Percentiles rank a stretch among this genome's conserved stretches.
Conservation (phyloP, 225 moss, liverwort and hornwort species). For the Takakia lepidozioides region DNA sequence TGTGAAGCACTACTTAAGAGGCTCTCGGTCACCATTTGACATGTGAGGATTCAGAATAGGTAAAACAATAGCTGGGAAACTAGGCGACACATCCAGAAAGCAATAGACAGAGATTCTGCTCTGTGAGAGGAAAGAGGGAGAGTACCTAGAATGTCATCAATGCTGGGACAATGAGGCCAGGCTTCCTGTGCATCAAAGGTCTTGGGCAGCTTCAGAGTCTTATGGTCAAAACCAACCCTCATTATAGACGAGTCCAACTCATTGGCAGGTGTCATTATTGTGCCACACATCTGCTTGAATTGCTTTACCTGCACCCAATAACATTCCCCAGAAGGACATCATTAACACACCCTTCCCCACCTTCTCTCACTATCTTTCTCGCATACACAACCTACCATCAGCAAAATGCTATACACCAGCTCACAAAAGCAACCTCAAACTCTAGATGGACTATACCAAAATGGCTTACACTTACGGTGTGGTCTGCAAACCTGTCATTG, state of each 20-base stretch:
- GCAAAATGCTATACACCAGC: no score
- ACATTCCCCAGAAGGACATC: no score
- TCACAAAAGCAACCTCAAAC: no score
- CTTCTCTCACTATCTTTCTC: no score
- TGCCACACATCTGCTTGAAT: constrained; percentile 80
- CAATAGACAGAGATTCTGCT: neutral
- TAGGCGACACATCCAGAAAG: neutral
- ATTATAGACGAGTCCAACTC: constrained; percentile 45
- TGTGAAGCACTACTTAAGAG: neutral
- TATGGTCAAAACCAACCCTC: constrained; percentile 28
- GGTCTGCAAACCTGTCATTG: constrained; percentile 54
- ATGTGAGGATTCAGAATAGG: neutral
- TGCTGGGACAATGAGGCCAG: constrained; percentile 70
- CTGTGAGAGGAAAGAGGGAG: neutral
- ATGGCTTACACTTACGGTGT: constrained; percentile 31
- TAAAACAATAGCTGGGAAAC: no score
- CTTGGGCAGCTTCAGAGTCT: constrained; percentile 39
- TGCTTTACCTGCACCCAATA: constrained; percentile 70
- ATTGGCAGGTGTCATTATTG: constrained; percentile 43
- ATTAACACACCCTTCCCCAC: no score
- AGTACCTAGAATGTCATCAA: constrained; percentile 59
- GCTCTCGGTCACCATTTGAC: neutral
- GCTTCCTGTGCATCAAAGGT: constrained; percentile 68
- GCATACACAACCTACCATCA: no score
- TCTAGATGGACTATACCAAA: neutral